These are phyloP conservation scores for Talaromyces stipitatus DNA, from an alignment of 495 filamentous ascomycete genomes.

Conservation along the genomic window DNA sequence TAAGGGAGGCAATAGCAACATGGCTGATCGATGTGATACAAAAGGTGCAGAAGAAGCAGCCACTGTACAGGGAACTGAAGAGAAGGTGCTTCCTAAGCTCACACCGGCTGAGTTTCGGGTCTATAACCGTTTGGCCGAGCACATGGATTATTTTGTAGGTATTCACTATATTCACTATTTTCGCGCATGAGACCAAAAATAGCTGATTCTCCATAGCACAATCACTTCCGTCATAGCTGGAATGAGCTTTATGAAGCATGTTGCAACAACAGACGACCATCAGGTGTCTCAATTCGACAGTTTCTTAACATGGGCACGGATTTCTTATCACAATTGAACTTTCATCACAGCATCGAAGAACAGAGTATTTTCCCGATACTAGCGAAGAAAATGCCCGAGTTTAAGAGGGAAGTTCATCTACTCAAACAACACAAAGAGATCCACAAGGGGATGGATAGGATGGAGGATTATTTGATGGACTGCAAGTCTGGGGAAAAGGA, in stretches of 20 bases:
- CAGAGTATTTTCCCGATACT: conserved; percentile 72
- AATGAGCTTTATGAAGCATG: conserved; percentile 58
- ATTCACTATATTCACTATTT: background rate
- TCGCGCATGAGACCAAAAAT: background rate
- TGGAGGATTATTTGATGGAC: conserved; percentile 58
- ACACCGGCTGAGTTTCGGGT: conserved; percentile 47
- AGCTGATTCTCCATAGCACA: conserved; percentile 44
- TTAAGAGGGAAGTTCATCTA: conserved; percentile 48
- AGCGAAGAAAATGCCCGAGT: conserved; percentile 74
- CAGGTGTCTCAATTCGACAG: conserved; percentile 50
- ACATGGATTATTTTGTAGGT: conserved; percentile 70
- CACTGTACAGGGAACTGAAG: background rate
- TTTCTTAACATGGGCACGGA: conserved; percentile 57
- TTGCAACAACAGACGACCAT: conserved; percentile 45
- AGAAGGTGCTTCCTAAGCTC: conserved; percentile 29
- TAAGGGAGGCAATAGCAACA: background rate
- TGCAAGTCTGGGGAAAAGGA: conserved; percentile 61
- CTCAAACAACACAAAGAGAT: conserved; percentile 76
- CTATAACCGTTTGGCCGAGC: conserved; percentile 68
- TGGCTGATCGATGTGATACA: background rate
- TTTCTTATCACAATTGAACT: conserved; percentile 60
- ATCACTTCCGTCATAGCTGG: conserved; percentile 70
- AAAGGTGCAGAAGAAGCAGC: background rate
- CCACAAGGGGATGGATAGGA: conserved; percentile 68
- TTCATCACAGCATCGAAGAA: conserved; percentile 85